phyloP scores from a whole-genome alignment of 108 stramenopile genomes.

The Cyclotella cryptica region DNA sequence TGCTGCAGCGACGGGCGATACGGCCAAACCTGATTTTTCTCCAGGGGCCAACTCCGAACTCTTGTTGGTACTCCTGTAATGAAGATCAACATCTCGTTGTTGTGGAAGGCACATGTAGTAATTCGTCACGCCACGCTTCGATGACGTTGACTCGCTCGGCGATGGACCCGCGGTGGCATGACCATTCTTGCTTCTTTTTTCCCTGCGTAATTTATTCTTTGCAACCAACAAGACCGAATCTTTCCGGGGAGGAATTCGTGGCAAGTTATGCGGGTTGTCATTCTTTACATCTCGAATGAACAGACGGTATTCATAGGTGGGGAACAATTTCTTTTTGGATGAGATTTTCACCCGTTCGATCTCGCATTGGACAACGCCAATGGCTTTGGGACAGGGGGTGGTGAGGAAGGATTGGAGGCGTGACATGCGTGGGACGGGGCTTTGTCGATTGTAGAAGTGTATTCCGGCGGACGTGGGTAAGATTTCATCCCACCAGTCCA shows the following conservation, averaged over 20 bases:
- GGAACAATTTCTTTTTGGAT: conserved; percentile 74
- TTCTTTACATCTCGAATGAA: conserved; percentile 73
- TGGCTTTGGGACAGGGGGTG: conserved; percentile 77
- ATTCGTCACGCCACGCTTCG: conserved; percentile 77
- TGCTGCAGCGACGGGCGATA: conserved; percentile 29
- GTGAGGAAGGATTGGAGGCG: conserved; percentile 72
- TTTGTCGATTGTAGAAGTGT: conserved; percentile 75
- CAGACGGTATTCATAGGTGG: conserved; percentile 84
- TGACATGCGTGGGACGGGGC: conserved; percentile 77
- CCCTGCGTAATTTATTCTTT: conserved; percentile 62
- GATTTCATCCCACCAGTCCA: conserved; percentile 90
- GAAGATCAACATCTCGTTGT: conserved; percentile 70
- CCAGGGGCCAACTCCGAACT: conserved; percentile 17
- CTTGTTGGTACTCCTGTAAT: conserved; percentile 60
- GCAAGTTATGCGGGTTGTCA: conserved; percentile 16
- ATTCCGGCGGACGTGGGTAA: conserved; percentile 65
- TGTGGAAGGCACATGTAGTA: conserved; percentile 78
- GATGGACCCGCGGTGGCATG: conserved; percentile 1
- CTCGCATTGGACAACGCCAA: conserved; percentile 87
- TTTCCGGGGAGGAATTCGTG: conserved; percentile 36
- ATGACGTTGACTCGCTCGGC: not conserved
- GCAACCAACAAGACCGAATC: conserved; percentile 83
- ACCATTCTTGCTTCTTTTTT: conserved; percentile 36
- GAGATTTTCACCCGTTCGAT: conserved; percentile 75
- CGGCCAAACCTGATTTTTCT: conserved; percentile 25